phyloP scores from a whole-genome alignment of 2,329 filamentous ascomycete species.

The Apiospora malaysiana region DNA sequence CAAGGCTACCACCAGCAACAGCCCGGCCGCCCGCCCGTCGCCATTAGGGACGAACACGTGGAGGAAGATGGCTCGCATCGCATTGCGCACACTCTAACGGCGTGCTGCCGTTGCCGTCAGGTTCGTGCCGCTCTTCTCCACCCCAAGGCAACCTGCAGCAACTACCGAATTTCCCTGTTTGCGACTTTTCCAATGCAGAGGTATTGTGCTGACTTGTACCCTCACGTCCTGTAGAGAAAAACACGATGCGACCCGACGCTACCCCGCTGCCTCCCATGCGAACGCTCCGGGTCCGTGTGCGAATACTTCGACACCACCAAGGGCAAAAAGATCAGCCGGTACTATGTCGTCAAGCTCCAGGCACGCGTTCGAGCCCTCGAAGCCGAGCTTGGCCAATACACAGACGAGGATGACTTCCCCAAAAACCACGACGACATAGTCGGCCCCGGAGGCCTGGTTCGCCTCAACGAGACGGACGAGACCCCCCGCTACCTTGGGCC shows the following conservation, averaged over 20 bases:
- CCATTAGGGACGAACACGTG: constrained; percentile 46
- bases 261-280: constrained; percentile 89
- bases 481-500: constrained; percentile 87
- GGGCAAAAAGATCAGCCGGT: constrained; percentile 83
- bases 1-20: constrained; percentile 36
- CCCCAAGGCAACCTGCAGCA: background rate
- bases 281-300: constrained; percentile 87
- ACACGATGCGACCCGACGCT: constrained; percentile 94
- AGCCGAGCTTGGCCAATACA: constrained; percentile 78
- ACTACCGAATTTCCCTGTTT: background rate
- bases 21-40: constrained; percentile 31
- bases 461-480: constrained; percentile 84
- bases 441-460: constrained; percentile 83
- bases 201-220: constrained; percentile 2
- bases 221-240: constrained; percentile 73
- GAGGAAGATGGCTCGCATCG: constrained; percentile 62
- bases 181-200: background rate
- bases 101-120: constrained; percentile 80
- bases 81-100: constrained; percentile 80
- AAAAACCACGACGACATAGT: constrained; percentile 84
- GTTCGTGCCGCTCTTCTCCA: constrained; percentile 50
- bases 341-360: constrained; percentile 91
- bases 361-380: constrained; percentile 84
- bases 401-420: constrained; percentile 75
- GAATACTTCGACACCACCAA: constrained; percentile 95